Evolutionary conservation across 495 filamentous ascomycete genomes (phyloP), one percentile per base, ranked within the genome.

Genomic region (Amphirosellinia nigrospora): DNA sequence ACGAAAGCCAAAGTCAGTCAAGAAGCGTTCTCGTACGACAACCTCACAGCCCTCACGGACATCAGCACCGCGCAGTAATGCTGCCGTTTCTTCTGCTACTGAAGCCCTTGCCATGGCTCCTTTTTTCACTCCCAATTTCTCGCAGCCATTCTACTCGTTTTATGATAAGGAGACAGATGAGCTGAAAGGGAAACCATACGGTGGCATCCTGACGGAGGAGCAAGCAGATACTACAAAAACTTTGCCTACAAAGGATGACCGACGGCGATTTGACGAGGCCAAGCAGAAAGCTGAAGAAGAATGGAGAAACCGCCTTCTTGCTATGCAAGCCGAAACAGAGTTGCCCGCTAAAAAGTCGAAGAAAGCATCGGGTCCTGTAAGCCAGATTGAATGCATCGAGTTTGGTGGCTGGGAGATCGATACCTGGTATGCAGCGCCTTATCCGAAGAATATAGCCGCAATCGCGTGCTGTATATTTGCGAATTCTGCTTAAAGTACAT

Each of bases 401-500:
- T 98, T 99, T 81, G 96, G 96, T 34, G 93, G 93, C 48, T 96
- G 91, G 81, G 95, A 98, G 77, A 98, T 99, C 74, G 96, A 99
- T 79, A 98, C 94, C 28, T 98, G 96, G 96, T 98, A 99, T 80
- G 94, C 96, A n/a, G 95, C 96, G 32, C 96, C 96, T 23, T 99
- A 99, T 75, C 96, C 0, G 96, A 98, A 79, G 96, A 99, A 80
- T 99, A 98, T 82, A 98, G 94, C 74, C 90, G 93, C 72, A 98
- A 98, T 76, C 90, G 90, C 41, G 91, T 97, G 23, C 89, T 99
- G 19, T 98, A 97, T 80, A 98, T 99, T 72, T 99, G 96, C 84
- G 96, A 99, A 78, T 99, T 98, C 79, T 99, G 96, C 77, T 84
- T 99, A 56, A 98, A 98, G 79, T 99, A 99, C 82, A 97, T 99